phyloP scores from a whole-genome alignment of 2,329 filamentous ascomycete species.

The Diaporthe capsici region DNA sequence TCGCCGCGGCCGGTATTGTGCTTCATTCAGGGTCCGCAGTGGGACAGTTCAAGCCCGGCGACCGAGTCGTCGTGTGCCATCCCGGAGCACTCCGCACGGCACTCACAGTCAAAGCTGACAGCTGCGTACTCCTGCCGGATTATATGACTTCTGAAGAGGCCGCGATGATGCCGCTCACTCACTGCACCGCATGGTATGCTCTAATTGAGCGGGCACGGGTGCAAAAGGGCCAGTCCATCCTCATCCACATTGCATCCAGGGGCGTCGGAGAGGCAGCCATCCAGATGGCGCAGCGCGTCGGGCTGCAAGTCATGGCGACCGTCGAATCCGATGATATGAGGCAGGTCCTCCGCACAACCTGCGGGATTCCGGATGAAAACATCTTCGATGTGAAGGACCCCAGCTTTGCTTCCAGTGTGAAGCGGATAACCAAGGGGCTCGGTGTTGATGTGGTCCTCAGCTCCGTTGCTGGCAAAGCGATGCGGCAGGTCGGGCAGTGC shows the following conservation, averaged over 20 bases:
- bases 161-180: slow-evolving; percentile 8
- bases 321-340: slow-evolving; percentile 48
- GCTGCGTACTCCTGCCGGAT: background rate
- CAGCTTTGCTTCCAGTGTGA: slow-evolving; percentile 48
- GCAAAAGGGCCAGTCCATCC: background rate
- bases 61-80: slow-evolving; percentile 42
- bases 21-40: slow-evolving; percentile 1
- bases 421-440: slow-evolving; percentile 44
- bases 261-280: slow-evolving; percentile 53
- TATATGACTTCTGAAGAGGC: background rate
- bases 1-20: slow-evolving; percentile 45
- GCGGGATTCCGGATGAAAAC: slow-evolving; percentile 48
- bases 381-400: slow-evolving; percentile 52
- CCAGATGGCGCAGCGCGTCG: slow-evolving; percentile 44
- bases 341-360: slow-evolving; percentile 47
- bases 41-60: slow-evolving; percentile 3
- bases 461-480: slow-evolving; percentile 46
- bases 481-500: background rate
- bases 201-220: background rate
- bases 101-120: background rate
- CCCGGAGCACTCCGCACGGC: slow-evolving; percentile 1
- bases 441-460: slow-evolving; percentile 52
- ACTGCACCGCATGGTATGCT: background rate
- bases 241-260: slow-evolving; percentile 52
- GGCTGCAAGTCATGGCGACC: slow-evolving; percentile 49